phyloP scores from a whole-genome alignment of 2,329 filamentous ascomycete species.

The Cercospora nicotianae region DNA sequence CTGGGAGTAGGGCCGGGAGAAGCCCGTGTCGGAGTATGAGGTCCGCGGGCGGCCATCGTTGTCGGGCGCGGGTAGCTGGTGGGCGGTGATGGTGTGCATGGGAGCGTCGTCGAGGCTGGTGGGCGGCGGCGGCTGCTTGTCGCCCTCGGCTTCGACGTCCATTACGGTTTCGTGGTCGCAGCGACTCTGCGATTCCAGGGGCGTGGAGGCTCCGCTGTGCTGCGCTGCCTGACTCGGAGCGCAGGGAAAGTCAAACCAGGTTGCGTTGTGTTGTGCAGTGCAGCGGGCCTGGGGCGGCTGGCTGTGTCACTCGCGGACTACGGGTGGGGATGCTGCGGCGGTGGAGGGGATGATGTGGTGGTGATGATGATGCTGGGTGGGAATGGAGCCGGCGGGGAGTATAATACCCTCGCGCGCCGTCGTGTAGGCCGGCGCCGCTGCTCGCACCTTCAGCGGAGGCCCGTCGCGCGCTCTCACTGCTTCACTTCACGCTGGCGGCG shows the following conservation, averaged over 20 bases:
- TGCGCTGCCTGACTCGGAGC: conserved; percentile 1
- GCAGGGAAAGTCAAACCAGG: background rate
- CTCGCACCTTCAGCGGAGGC: background rate
- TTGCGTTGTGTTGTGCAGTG: background rate
- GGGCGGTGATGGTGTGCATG: conserved; percentile 50
- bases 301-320: conserved; percentile 16
- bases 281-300: background rate
- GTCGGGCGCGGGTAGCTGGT: conserved; percentile 43
- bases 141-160: conserved; percentile 28
- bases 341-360: background rate
- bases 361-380: background rate
- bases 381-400: background rate
- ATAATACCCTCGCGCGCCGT: background rate
- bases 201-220: conserved; percentile 1
- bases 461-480: background rate
- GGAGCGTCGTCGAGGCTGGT: conserved; percentile 49
- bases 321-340: conserved; percentile 26
- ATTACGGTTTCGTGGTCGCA: conserved; percentile 15
- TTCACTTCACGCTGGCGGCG: background rate
- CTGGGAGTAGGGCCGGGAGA: conserved; percentile 47
- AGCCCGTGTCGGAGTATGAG: conserved; percentile 54
- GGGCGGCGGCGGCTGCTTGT: conserved; percentile 17
- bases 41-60: conserved; percentile 50
- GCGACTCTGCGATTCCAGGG: conserved; percentile 1
- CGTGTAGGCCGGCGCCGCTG: background rate